phyloP scores from a whole-genome alignment of 2,329 filamentous ascomycete species.

The Colletotrichum ledebouriae region DNA sequence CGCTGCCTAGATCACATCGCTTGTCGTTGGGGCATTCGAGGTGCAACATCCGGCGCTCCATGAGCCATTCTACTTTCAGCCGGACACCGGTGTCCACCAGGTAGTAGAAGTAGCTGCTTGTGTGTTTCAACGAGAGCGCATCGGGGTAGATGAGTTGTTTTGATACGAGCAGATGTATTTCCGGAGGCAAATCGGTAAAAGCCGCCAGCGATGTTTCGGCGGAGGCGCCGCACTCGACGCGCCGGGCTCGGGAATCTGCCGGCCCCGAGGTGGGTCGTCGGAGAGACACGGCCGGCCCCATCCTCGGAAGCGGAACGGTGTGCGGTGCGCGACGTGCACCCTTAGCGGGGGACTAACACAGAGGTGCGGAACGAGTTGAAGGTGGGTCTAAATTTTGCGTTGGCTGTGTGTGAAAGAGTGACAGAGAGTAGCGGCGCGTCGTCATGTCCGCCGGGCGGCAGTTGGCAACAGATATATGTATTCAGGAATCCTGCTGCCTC shows the following conservation, averaged over 20 bases:
- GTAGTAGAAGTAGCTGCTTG: constrained; percentile 71
- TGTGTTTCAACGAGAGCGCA: constrained; percentile 78
- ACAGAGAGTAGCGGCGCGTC: not conserved
- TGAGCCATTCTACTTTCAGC: constrained; percentile 78
- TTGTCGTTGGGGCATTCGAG: constrained; percentile 74
- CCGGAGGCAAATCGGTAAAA: constrained; percentile 70
- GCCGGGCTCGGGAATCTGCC: constrained; percentile 4
- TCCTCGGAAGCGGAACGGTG: not conserved
- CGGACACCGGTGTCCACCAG: constrained; percentile 75
- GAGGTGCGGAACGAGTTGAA: not conserved
- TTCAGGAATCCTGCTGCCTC: constrained; percentile 34
- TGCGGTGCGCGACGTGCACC: not conserved
- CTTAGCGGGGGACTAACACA: not conserved
- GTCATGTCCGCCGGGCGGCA: not conserved
- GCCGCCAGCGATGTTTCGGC: constrained; percentile 28
- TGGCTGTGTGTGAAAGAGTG: not conserved
- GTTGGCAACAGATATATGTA: constrained; percentile 12
- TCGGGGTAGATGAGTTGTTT: constrained; percentile 76
- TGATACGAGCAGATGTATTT: constrained; percentile 75
- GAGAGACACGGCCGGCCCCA: constrained; percentile 19
- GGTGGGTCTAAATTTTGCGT: not conserved
- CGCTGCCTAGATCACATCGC: constrained; percentile 70
- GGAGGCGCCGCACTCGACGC: constrained; percentile 1
- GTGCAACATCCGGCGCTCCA: constrained; percentile 72
- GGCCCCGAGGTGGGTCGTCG: constrained; percentile 28